Evolutionary conservation across 768 basidiomycete genomes (phyloP), one percentile per base, ranked within the genome.

Genomic region (Pulveroboletus sp.): DNA sequence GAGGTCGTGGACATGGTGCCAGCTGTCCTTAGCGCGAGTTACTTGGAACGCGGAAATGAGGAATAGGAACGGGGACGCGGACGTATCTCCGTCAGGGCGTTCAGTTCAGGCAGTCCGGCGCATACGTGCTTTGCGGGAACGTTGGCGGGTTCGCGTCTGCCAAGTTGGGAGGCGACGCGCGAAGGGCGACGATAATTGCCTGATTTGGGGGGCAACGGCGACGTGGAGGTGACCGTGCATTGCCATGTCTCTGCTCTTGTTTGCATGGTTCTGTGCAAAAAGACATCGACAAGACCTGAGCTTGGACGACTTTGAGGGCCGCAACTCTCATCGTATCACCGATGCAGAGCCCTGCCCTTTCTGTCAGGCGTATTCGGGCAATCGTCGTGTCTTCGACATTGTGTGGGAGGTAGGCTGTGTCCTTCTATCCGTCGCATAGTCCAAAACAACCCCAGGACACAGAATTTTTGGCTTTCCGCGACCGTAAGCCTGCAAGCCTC

Each of bases 381-480:
- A 71, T 17, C 60, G 62, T 5, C 21, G 43, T 18, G 76, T 72
- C 1, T 82, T 81, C 53, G 60, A 74, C 17, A 62, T 82, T 24
- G 54, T 75, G 1, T 80, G 76, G 65, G 77, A 82, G 74, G 80
- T 73, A 52, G 32, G 32, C 14, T 10, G 9, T 32, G 3, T 40
- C 18, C 21, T 21, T 17, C 6, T 44, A 18, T n/a, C 4, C 1
- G 2, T 21, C 5, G 2, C 6, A 43, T 12, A 21, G 27, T 39
- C 39, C 32, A 33, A 35, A 38, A 26, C 9, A 14, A 18, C 26
- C 21, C 6, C 30, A 82, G 80, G 76, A 80, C 50, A 64, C 70
- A 1, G 56, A 58, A 5, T 80, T 80, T 50, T 49, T 82, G 10
- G 80, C 78, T 5, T 82, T 83, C 46, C 61, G 69, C 40, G 81